Conservation (phyloP, 768 basidiomycete genomes). For the Imleria badia region DNA sequence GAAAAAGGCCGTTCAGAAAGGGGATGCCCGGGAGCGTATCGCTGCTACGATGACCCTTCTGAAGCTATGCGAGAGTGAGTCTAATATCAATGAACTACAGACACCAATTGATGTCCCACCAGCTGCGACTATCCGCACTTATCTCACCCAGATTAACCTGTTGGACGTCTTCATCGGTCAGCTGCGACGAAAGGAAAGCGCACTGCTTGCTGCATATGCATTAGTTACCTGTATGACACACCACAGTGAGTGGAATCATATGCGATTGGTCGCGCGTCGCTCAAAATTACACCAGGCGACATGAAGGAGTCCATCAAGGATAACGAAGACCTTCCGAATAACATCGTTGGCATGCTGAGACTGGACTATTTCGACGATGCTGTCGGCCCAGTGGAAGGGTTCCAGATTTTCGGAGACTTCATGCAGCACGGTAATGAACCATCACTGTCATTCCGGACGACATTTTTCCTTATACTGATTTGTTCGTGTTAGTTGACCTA, state of each 20-base stretch:
- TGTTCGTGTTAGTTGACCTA: conserved; percentile 1
- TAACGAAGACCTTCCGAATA: background rate
- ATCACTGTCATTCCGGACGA: background rate
- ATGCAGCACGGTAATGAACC: conserved; percentile 18
- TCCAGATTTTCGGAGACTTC: conserved; percentile 19
- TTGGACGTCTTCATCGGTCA: conserved; percentile 13
- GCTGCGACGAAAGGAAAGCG: conserved; percentile 6
- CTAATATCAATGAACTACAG: no score
- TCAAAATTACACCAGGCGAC: conserved; percentile 1
- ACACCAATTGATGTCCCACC: background rate
- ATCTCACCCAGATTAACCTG: conserved; percentile 6
- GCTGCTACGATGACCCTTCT: conserved; percentile 21
- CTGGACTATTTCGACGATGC: conserved; percentile 24
- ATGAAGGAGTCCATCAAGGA: conserved; percentile 8
- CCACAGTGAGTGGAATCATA: conserved; percentile 2
- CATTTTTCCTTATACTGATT: background rate
- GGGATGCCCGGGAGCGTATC: conserved; percentile 15
- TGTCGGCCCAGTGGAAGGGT: conserved; percentile 18
- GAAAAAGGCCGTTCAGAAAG: background rate
- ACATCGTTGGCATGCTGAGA: conserved; percentile 19
- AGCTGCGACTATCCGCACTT: conserved; percentile 7
- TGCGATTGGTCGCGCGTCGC: background rate
- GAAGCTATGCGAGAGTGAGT: conserved; percentile 21
- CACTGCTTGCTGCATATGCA: conserved; percentile 22
- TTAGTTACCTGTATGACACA: conserved; percentile 13